Percentiles rank a stretch among this genome's conserved stretches.
Conservation (phyloP, 495 filamentous ascomycete genomes). For the Rhizodiscina lignyota region DNA sequence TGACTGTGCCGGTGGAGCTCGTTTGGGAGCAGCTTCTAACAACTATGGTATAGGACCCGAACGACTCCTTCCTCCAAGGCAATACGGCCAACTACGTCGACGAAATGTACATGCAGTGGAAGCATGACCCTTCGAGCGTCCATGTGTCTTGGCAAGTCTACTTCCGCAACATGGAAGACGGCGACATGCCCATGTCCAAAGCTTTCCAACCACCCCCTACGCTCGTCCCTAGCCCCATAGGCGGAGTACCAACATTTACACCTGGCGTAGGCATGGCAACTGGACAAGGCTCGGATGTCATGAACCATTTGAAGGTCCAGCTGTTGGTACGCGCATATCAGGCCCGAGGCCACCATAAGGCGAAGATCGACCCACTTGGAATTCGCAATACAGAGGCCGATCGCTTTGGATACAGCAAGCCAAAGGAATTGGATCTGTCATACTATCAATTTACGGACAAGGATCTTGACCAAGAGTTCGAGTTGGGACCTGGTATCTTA, state of each 20-base stretch:
- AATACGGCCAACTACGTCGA: slow-evolving; percentile 97
- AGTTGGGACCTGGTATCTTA: slow-evolving; percentile 84
- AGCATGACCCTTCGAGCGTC: slow-evolving; percentile 78
- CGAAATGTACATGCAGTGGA: slow-evolving; percentile 98
- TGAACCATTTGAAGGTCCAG: slow-evolving; percentile 96
- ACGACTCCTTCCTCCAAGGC: slow-evolving; percentile 86
- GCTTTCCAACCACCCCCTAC: slow-evolving; percentile 93
- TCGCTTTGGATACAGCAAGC: slow-evolving; percentile 73
- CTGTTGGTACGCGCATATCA: slow-evolving; percentile 93
- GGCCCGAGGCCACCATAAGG: slow-evolving; percentile 94
- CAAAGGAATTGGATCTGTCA: slow-evolving; percentile 81
- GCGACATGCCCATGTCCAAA: slow-evolving; percentile 91
- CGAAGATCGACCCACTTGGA: slow-evolving; percentile 87
- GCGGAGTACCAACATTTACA: slow-evolving; percentile 59
- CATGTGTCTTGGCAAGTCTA: slow-evolving; percentile 99
- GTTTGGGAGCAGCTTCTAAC: slow-evolving; percentile 1
- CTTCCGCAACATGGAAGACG: slow-evolving; percentile 97
- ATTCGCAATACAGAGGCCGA: slow-evolving; percentile 66
- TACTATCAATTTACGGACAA: slow-evolving; percentile 91
- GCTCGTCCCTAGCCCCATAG: slow-evolving; percentile 61
- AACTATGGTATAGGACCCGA: slow-evolving; percentile 45
- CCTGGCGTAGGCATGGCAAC: slow-evolving; percentile 50
- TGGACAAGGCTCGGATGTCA: slow-evolving; percentile 66
- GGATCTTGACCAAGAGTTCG: slow-evolving; percentile 85
- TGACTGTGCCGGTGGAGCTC: neutral